phyloP scores from a whole-genome alignment of 257 asterid species.

The Mentha longifolia region DNA sequence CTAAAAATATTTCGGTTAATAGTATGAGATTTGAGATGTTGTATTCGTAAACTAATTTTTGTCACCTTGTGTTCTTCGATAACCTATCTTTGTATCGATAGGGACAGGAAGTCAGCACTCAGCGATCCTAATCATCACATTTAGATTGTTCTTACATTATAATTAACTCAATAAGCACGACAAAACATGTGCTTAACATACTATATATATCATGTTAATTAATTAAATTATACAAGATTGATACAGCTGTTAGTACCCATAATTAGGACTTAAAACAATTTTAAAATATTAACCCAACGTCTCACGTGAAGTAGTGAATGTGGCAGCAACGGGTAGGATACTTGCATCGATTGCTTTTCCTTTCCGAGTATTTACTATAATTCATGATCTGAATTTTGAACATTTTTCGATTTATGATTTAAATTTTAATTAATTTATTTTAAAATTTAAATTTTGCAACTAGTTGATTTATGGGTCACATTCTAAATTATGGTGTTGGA shows the following conservation, averaged over 20 bases:
- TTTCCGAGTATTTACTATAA: no score
- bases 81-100: not conserved
- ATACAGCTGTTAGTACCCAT: not conserved
- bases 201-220: not conserved
- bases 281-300: not conserved
- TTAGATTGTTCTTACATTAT: slow-evolving; percentile 7
- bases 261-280: not conserved
- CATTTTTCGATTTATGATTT: no score
- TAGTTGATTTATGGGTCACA: no score
- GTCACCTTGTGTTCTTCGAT: not conserved
- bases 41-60: not conserved
- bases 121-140: slow-evolving; percentile 8
- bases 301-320: not conserved
- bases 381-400: no score
- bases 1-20: not conserved
- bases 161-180: not conserved
- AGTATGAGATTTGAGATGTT: not conserved
- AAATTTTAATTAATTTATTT: no score
- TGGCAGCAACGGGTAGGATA: not conserved
- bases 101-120: slow-evolving; percentile 2
- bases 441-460: no score
- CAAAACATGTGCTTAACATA: slow-evolving; percentile 4
- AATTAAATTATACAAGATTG: not conserved
- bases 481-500: no score
- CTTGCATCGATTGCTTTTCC: not conserved